phyloP scores from a whole-genome alignment of 192 early-diverging fungal species.

The Geosiphon pyriformis region DNA sequence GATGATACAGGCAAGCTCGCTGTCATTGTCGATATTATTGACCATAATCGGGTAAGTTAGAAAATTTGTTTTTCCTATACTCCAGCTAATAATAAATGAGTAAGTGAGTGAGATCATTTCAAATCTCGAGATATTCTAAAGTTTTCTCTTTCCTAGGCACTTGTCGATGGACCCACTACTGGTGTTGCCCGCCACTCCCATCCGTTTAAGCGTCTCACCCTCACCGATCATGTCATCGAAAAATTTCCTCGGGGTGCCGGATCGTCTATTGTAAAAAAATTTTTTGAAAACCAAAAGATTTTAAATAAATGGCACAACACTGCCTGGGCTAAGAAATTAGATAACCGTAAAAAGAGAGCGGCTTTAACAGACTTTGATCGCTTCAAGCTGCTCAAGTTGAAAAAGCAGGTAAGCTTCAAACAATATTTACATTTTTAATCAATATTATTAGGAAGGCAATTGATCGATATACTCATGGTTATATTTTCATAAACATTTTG shows the following conservation, averaged over 20 bases:
- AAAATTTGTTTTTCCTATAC: background rate
- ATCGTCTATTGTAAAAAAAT: constrained; percentile 68
- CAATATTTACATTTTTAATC: background rate
- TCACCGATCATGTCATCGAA: constrained; percentile 87
- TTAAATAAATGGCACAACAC: constrained; percentile 80
- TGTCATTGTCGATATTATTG: constrained; percentile 98
- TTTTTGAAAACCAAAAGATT: constrained; percentile 80
- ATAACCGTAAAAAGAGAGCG: constrained; percentile 66
- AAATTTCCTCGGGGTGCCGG: constrained; percentile 79
- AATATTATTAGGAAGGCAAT: too few species aligned
- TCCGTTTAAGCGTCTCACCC: constrained; percentile 82
- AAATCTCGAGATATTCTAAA: background rate
- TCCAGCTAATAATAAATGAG: too few species aligned
- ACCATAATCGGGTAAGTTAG: constrained; percentile 87
- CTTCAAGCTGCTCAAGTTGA: constrained; percentile 94
- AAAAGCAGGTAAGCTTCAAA: constrained; percentile 43
- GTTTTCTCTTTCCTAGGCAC: constrained; percentile 55
- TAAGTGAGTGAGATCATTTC: background rate
- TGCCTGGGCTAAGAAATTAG: constrained; percentile 96
- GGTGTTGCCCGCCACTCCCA: constrained; percentile 83
- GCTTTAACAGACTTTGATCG: constrained; percentile 91
- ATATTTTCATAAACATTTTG: too few species aligned
- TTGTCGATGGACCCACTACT: constrained; percentile 97
- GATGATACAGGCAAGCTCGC: constrained; percentile 94
- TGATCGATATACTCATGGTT: too few species aligned